These are phyloP conservation scores for Canavalia gladiata DNA, from an alignment of 306 rosid genomes.

Conservation along the genomic window DNA sequence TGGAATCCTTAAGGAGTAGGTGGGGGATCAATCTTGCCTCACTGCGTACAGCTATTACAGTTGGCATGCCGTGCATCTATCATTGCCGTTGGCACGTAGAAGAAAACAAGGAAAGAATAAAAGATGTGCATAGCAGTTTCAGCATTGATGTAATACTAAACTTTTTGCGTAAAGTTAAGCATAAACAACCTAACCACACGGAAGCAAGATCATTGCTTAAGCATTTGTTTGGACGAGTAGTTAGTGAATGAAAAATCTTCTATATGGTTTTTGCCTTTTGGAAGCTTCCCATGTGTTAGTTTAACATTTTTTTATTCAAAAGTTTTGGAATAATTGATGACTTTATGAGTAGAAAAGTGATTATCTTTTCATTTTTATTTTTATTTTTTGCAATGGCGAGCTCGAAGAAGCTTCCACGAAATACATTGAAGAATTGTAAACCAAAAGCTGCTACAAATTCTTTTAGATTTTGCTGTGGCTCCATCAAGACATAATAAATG, in stretches of 20 bases:
- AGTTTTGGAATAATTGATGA: constrained; percentile 48
- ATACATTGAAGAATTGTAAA: background rate
- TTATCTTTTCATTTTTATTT: constrained; percentile 35
- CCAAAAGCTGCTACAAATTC: background rate
- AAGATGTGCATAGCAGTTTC: background rate
- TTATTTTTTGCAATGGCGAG: background rate
- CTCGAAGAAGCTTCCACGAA: constrained; percentile 49
- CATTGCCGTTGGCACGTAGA: constrained; percentile 33
- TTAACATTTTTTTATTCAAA: constrained; percentile 21
- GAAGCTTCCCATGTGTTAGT: constrained; percentile 37
- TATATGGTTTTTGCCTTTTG: background rate
- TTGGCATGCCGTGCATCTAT: constrained; percentile 45
- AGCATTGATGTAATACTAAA: constrained; percentile 30
- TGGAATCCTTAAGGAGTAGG: constrained; percentile 44
- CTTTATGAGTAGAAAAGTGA: constrained; percentile 54
- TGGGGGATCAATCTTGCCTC: constrained; percentile 31
- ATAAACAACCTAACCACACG: background rate
- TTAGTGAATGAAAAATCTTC: constrained; percentile 32
- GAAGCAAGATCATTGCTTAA: constrained; percentile 42
- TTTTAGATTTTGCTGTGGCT: background rate
- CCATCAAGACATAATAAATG: background rate
- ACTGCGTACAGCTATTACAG: constrained; percentile 58
- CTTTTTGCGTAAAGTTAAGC: constrained; percentile 47
- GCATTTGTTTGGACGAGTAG: constrained; percentile 37
- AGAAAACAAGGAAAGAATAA: constrained; percentile 6